A percentile compares a stretch with the other conserved stretches of the same genome.
Conservation (phyloP, 2,329 filamentous ascomycete species). For the Cytospora piceicola region DNA sequence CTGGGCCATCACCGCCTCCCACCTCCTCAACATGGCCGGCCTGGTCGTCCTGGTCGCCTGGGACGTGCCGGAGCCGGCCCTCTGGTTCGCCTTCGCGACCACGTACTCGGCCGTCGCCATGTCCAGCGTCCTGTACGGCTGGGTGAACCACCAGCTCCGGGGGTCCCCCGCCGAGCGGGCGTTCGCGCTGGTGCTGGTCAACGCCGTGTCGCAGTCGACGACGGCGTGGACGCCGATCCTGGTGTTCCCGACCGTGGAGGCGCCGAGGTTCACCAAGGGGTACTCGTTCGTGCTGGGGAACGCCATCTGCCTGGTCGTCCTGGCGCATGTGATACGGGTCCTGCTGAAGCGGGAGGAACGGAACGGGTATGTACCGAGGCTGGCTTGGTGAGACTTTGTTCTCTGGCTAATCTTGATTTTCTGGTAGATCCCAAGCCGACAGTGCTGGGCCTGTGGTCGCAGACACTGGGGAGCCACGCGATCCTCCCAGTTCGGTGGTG, state of each 20-base stretch:
- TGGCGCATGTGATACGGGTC: conserved; percentile 16
- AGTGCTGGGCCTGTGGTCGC: neutral
- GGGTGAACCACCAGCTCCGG: conserved; percentile 56
- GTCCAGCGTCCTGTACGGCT: conserved; percentile 59
- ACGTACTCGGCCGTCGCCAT: conserved; percentile 55
- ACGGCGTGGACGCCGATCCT: conserved; percentile 61
- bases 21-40: conserved; percentile 56
- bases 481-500: neutral
- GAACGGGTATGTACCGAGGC: conserved; percentile 5
- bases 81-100: conserved; percentile 58
- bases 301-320: conserved; percentile 11
- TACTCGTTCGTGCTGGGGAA: conserved; percentile 43
- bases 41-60: conserved; percentile 58
- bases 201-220: conserved; percentile 56
- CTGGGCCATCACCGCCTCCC: conserved; percentile 58
- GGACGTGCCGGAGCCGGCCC: conserved; percentile 57
- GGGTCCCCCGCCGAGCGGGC: conserved; percentile 51
- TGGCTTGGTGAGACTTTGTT: neutral
- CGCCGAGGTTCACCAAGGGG: conserved; percentile 48
- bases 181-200: conserved; percentile 55
- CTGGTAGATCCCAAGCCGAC: neutral
- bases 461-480: neutral
- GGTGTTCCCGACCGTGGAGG: conserved; percentile 52
- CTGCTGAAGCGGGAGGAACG: conserved; percentile 7
- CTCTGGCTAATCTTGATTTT: neutral